phyloP scores from a whole-genome alignment of 1,139 yeast species.

The Lodderomyces jiufengensis region DNA sequence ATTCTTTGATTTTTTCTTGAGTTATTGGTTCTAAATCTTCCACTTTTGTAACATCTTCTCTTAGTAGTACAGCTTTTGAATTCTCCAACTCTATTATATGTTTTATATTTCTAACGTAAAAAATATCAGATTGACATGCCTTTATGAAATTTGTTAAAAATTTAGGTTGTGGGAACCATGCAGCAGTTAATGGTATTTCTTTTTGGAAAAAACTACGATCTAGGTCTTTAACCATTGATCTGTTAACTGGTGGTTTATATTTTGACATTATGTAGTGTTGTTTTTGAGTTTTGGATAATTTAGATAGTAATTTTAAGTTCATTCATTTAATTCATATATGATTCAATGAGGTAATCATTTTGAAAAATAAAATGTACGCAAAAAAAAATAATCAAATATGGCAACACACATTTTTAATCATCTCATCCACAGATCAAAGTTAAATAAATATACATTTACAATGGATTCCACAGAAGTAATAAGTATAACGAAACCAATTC shows the following conservation, averaged over 20 bases:
- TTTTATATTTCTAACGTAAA: constrained; percentile 61
- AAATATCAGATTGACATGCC: constrained; percentile 49
- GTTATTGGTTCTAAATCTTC: constrained; percentile 42
- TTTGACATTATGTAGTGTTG: constrained; percentile 27
- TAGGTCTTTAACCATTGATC: constrained; percentile 55
- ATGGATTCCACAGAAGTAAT: constrained; percentile 34
- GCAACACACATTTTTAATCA: constrained; percentile 4
- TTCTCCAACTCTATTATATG: constrained; percentile 55
- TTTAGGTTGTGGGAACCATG: constrained; percentile 66
- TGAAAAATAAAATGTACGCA: constrained; percentile 1
- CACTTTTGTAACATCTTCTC: constrained; percentile 16
- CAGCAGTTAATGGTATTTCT: constrained; percentile 58
- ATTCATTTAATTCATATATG: constrained; percentile 3
- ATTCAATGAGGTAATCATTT: too few species aligned
- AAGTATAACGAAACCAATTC: constrained; percentile 33
- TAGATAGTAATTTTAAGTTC: constrained; percentile 8
- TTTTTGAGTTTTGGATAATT: constrained; percentile 22
- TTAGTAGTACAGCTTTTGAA: constrained; percentile 61
- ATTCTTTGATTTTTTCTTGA: constrained; percentile 41
- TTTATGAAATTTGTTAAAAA: constrained; percentile 55
- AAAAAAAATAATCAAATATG: constrained; percentile 5
- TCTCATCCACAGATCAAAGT: constrained; percentile 4
- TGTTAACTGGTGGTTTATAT: constrained; percentile 64
- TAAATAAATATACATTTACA: not conserved
- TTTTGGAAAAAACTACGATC: constrained; percentile 63